phyloP scores from a whole-genome alignment of 2,329 filamentous ascomycete genomes.

The Xenosphaeropsis pyriputrescens region DNA sequence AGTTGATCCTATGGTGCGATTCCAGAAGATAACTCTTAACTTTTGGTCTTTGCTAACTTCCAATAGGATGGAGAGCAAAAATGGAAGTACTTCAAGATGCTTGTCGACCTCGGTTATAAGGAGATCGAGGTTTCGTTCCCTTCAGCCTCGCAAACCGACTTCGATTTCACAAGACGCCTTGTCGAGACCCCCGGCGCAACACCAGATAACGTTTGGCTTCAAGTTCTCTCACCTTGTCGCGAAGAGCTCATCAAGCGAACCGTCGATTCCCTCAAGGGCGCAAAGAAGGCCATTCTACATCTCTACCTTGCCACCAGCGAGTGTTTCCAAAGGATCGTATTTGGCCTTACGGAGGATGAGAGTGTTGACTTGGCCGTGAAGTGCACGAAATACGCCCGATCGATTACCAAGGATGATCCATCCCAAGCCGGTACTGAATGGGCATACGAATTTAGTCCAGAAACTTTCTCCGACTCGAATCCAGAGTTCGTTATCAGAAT shows the following conservation, averaged over 20 bases:
- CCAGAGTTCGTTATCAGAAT: conserved; percentile 72
- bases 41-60: background rate
- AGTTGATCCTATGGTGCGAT: conserved; percentile 75
- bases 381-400: conserved; percentile 75
- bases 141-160: conserved; percentile 88
- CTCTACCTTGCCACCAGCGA: conserved; percentile 93
- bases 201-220: conserved; percentile 81
- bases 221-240: conserved; percentile 84
- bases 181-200: conserved; percentile 72
- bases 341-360: conserved; percentile 74
- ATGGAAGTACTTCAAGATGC: conserved; percentile 89
- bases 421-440: conserved; percentile 44
- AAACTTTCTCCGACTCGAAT: conserved; percentile 81
- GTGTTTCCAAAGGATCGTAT: conserved; percentile 86
- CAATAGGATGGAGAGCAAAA: conserved; percentile 82
- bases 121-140: conserved; percentile 96
- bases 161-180: conserved; percentile 80
- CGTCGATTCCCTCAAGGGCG: conserved; percentile 74
- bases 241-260: conserved; percentile 82
- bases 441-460: conserved; percentile 73
- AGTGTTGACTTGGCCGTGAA: conserved; percentile 68
- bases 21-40: conserved; percentile 2
- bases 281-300: conserved; percentile 89
- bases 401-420: conserved; percentile 72
- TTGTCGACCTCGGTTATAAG: conserved; percentile 85